A percentile compares a stretch with the other conserved stretches of the same genome.
Conservation (phyloP, 352 stramenopile genomes). For the Pythium aphanidermatum region DNA sequence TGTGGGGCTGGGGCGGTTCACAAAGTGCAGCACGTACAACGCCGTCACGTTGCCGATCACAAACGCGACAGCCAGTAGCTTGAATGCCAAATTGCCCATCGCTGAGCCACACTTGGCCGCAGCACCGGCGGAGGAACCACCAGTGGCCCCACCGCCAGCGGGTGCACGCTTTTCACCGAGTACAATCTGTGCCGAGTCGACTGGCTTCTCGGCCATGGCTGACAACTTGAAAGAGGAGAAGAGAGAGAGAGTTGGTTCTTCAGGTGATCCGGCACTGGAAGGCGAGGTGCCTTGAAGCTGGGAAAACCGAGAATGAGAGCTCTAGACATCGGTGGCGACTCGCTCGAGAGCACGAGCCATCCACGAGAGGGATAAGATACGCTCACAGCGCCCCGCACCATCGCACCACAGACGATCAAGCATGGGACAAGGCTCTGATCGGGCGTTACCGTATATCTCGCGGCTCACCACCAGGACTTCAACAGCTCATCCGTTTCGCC, state of each 20-base stretch:
- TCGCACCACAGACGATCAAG: no score
- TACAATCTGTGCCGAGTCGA: conserved; percentile 41
- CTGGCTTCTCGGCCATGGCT: conserved; percentile 22
- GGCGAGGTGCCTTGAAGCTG: conserved; percentile 3
- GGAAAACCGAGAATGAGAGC: conserved; percentile 20
- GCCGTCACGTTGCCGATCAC: conserved; percentile 53
- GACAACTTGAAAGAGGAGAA: not conserved
- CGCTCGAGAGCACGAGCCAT: no score
- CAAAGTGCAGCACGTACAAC: conserved; percentile 63
- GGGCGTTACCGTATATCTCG: no score
- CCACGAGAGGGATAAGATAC: no score
- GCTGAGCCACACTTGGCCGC: conserved; percentile 11
- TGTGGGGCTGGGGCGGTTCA: conserved; percentile 31
- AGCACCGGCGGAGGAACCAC: not conserved
- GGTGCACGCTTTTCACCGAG: conserved; percentile 22
- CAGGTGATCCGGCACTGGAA: not conserved
- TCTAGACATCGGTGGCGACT: no score
- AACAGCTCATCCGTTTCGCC: no score
- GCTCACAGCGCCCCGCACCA: no score
- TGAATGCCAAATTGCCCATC: conserved; percentile 6
- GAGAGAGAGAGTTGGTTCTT: conserved; percentile 2
- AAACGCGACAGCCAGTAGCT: conserved; percentile 39
- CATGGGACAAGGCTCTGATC: no score
- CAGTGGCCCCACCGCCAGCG: not conserved
- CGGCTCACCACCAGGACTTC: not conserved